Percentiles rank a stretch among this genome's conserved stretches.
phyloP scores from a whole-genome alignment of 2,329 filamentous ascomycete species.

The Penicillium sp. region DNA sequence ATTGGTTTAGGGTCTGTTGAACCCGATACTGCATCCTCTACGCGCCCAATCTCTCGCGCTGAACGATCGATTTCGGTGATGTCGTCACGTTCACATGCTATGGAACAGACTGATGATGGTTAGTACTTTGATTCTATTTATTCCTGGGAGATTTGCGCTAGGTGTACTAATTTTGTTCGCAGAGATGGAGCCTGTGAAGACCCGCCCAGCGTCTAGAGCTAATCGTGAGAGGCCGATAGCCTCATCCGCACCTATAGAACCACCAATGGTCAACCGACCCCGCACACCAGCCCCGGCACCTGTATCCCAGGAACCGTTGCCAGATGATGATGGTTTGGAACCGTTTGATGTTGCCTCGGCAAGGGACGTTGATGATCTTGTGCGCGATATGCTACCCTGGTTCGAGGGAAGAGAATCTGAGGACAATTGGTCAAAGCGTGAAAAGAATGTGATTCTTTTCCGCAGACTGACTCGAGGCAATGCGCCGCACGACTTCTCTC shows the following conservation, averaged over 20 bases:
- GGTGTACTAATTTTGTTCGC: background rate
- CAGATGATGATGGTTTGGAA: conserved; percentile 69
- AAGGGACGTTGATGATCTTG: conserved; percentile 82
- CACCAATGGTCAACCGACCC: conserved; percentile 33
- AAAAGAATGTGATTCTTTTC: conserved; percentile 74
- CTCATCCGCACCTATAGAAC: conserved; percentile 20
- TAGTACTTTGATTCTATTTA: background rate
- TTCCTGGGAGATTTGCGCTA: background rate
- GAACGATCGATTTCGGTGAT: conserved; percentile 34
- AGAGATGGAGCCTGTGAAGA: conserved; percentile 22
- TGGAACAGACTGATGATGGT: conserved; percentile 24
- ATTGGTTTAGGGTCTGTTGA: conserved; percentile 54
- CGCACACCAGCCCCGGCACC: conserved; percentile 19
- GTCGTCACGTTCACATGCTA: conserved; percentile 28
- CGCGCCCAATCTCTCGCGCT: conserved; percentile 28
- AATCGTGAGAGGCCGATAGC: conserved; percentile 19
- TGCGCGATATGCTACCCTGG: conserved; percentile 73
- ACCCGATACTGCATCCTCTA: conserved; percentile 22
- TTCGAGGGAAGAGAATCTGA: conserved; percentile 91
- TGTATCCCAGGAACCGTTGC: conserved; percentile 19
- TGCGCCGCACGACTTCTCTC: conserved; percentile 70
- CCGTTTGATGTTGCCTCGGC: conserved; percentile 80
- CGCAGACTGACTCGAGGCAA: conserved; percentile 81
- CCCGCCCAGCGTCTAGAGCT: conserved; percentile 20
- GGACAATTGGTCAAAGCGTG: conserved; percentile 84